Evolutionary conservation across 1,139 yeast genomes (phyloP).

Genomic region (Debaryomycetaceae sp.): DNA sequence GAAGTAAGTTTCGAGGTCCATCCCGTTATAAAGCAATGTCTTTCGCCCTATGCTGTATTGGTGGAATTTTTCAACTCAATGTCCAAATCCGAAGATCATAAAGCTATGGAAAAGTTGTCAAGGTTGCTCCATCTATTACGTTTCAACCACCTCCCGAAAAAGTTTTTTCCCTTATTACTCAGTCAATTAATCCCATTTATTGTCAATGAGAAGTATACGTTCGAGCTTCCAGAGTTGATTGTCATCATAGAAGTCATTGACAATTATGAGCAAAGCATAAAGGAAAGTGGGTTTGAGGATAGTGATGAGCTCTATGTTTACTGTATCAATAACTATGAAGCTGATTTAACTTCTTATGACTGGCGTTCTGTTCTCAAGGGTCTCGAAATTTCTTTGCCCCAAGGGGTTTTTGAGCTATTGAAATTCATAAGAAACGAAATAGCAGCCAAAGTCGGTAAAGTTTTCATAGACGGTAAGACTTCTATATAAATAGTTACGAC

Average conservation of each 20-base stretch:
- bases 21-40: constrained; percentile 60
- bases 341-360: constrained; percentile 19
- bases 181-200: constrained; percentile 49
- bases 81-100: constrained; percentile 18
- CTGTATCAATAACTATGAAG: constrained; percentile 23
- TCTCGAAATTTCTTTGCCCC: constrained; percentile 19
- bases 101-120: constrained; percentile 27
- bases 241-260: constrained; percentile 48
- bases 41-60: constrained; percentile 72
- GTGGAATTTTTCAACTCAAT: constrained; percentile 42
- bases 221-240: constrained; percentile 44
- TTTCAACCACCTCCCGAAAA: constrained; percentile 64
- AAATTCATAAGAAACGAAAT: constrained; percentile 30
- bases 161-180: constrained; percentile 49
- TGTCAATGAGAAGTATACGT: constrained; percentile 18
- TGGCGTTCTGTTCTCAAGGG: constrained; percentile 31
- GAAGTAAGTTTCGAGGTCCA: constrained; percentile 36
- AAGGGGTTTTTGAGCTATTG: constrained; percentile 20
- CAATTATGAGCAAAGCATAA: constrained; percentile 34
- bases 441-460: constrained; percentile 35
- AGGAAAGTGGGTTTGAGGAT: constrained; percentile 21
- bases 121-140: constrained; percentile 52
- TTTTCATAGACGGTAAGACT: constrained; percentile 21
- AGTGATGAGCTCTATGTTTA: constrained; percentile 32
- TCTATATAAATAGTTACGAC: background rate